Percentiles rank a stretch among this genome's conserved stretches.
phyloP scores from a whole-genome alignment of 1,139 yeast species.

The Candida sanyaensis region DNA sequence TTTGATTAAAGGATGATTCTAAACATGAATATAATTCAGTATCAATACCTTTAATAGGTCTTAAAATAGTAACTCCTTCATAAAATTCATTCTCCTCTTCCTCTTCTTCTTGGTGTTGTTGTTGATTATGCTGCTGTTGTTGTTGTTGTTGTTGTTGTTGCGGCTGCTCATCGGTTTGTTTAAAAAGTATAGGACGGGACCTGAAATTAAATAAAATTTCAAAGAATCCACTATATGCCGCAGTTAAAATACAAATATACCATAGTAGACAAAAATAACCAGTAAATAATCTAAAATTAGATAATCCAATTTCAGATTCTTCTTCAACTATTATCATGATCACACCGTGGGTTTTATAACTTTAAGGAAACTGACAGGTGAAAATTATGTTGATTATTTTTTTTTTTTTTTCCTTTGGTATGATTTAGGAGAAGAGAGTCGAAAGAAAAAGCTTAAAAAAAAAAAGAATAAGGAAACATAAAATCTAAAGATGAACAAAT shows the following conservation, averaged over 20 bases:
- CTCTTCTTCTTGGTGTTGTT: neutral
- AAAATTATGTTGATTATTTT: neutral
- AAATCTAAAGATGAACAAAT: too few relatives aligned
- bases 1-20: conserved; percentile 66
- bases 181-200: conserved; percentile 20
- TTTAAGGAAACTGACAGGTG: neutral
- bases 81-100: conserved; percentile 15
- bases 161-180: neutral
- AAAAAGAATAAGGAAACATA: neutral
- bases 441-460: neutral
- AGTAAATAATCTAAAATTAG: conserved; percentile 9
- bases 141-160: neutral
- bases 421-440: neutral
- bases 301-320: neutral
- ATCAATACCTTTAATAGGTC: conserved; percentile 87
- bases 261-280: conserved; percentile 31
- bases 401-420: neutral
- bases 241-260: conserved; percentile 45
- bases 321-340: neutral
- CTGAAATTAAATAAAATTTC: conserved; percentile 45
- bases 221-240: conserved; percentile 50
- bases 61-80: conserved; percentile 75
- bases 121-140: too few relatives aligned
- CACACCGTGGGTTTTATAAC: neutral
- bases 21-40: conserved; percentile 72